These are phyloP conservation scores for Colletotrichum agaves DNA, from an alignment of 2,329 filamentous ascomycete species.

Conservation along the genomic window DNA sequence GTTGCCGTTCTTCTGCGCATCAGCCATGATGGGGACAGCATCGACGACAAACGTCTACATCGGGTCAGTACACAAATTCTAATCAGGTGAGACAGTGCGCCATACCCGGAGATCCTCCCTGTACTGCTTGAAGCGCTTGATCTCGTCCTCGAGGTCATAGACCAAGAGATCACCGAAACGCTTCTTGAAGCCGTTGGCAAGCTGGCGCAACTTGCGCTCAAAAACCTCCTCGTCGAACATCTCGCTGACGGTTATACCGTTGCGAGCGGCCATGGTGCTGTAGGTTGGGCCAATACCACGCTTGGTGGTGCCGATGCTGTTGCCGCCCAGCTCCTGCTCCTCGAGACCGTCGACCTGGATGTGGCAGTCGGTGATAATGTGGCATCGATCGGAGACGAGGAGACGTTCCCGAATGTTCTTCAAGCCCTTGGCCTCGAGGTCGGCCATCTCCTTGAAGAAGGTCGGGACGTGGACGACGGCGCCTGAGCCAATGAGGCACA, in stretches of 20 bases:
- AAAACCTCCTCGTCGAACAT: slow-evolving; percentile 75
- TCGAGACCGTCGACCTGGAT: slow-evolving; percentile 76
- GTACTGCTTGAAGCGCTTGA: slow-evolving; percentile 48
- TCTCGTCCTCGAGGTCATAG: slow-evolving; percentile 76
- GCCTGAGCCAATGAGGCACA: slow-evolving; percentile 79
- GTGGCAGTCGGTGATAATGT: slow-evolving; percentile 74
- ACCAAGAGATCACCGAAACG: slow-evolving; percentile 74
- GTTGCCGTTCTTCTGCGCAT: slow-evolving; percentile 66
- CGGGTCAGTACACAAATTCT: neutral
- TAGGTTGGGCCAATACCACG: slow-evolving; percentile 54
- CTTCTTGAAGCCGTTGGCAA: slow-evolving; percentile 73
- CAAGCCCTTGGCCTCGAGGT: slow-evolving; percentile 53
- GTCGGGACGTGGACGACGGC: slow-evolving; percentile 71
- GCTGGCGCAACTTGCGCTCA: slow-evolving; percentile 70
- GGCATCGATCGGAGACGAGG: slow-evolving; percentile 71
- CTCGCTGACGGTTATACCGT: slow-evolving; percentile 73
- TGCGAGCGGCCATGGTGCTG: slow-evolving; percentile 67
- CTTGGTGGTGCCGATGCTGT: slow-evolving; percentile 50
- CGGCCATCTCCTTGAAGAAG: slow-evolving; percentile 55
- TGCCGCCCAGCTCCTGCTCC: slow-evolving; percentile 60
- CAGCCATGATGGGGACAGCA: slow-evolving; percentile 71
- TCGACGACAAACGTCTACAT: slow-evolving; percentile 67
- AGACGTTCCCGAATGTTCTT: slow-evolving; percentile 58
- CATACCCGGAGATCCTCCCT: slow-evolving; percentile 31
- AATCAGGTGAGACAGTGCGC: too few species aligned